Percentiles rank a stretch among this genome's conserved stretches.
Conservation (phyloP, 352 stramenopile genomes). For the Paralagenidium karlingii region DNA sequence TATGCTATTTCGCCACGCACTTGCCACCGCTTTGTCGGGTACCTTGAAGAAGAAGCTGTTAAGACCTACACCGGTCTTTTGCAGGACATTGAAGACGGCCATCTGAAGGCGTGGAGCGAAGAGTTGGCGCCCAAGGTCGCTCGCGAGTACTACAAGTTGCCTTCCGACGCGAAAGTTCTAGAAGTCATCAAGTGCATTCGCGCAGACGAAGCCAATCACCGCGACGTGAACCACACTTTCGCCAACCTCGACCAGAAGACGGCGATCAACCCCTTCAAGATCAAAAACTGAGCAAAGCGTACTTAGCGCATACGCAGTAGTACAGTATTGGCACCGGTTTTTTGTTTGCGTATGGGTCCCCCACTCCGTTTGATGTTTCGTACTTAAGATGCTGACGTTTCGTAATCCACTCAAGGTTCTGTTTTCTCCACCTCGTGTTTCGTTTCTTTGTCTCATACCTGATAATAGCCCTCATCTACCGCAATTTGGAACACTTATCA, state of each 20-base stretch:
- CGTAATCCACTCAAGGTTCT: no score
- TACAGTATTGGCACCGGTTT: no score
- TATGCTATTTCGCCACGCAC: conserved; percentile 83
- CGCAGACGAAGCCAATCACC: conserved; percentile 80
- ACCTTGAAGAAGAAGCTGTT: conserved; percentile 88
- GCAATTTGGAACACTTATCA: no score
- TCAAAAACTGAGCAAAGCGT: no score
- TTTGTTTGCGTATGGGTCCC: no score
- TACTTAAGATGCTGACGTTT: no score
- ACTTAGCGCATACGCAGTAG: no score
- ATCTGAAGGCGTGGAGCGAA: conserved; percentile 66
- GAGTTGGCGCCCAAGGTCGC: conserved; percentile 58
- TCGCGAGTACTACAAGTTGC: conserved; percentile 81
- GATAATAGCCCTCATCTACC: no score
- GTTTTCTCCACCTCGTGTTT: no score
- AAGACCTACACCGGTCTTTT: conserved; percentile 88
- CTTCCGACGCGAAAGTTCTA: conserved; percentile 48
- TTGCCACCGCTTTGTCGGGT: conserved; percentile 88
- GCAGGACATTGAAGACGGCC: conserved; percentile 73
- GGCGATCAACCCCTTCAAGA: conserved; percentile 37
- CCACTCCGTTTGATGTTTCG: no score
- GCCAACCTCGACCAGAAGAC: conserved; percentile 37
- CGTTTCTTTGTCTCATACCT: no score
- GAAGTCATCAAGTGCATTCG: conserved; percentile 84
- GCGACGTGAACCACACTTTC: conserved; percentile 82